Conservation (phyloP, 768 basidiomycete species). For the Boletus rubroflammeus region DNA sequence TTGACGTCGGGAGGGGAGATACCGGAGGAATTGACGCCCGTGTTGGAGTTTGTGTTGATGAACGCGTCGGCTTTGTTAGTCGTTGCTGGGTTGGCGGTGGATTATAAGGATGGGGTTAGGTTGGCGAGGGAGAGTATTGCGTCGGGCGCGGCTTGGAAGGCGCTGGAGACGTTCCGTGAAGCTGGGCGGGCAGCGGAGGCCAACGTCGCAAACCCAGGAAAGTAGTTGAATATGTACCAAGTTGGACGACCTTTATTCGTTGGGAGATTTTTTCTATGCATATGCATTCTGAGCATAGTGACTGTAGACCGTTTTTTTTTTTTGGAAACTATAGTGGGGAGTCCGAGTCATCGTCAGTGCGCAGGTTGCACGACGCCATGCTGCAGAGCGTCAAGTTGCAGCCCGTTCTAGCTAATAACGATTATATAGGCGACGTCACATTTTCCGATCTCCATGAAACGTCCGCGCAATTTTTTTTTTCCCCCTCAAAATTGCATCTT, state of each 20-base stretch:
- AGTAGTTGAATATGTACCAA: not conserved
- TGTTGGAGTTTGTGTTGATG: constrained; percentile 84
- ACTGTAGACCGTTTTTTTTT: no score
- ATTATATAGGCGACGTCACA: not conserved
- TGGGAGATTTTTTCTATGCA: no score
- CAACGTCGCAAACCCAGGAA: not conserved
- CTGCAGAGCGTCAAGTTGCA: no score
- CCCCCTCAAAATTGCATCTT: not conserved
- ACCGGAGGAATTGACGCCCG: constrained; percentile 55
- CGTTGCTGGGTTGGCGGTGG: constrained; percentile 70
- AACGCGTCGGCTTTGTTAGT: constrained; percentile 89
- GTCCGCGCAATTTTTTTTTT: no score
- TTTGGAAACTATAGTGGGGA: no score
- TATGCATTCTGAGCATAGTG: no score
- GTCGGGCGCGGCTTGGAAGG: constrained; percentile 59
- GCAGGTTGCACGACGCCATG: no score
- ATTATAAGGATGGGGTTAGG: constrained; percentile 67
- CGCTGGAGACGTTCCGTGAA: constrained; percentile 49
- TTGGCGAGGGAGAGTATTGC: constrained; percentile 60
- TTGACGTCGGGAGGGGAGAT: constrained; percentile 55
- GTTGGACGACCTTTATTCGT: no score
- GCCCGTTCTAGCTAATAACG: no score
- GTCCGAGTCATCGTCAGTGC: no score
- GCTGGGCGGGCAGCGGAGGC: constrained; percentile 28
- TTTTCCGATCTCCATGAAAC: not conserved